These are phyloP conservation scores for Rubia tinctorum DNA, from an alignment of 305 asterid species.

Conservation along the genomic window DNA sequence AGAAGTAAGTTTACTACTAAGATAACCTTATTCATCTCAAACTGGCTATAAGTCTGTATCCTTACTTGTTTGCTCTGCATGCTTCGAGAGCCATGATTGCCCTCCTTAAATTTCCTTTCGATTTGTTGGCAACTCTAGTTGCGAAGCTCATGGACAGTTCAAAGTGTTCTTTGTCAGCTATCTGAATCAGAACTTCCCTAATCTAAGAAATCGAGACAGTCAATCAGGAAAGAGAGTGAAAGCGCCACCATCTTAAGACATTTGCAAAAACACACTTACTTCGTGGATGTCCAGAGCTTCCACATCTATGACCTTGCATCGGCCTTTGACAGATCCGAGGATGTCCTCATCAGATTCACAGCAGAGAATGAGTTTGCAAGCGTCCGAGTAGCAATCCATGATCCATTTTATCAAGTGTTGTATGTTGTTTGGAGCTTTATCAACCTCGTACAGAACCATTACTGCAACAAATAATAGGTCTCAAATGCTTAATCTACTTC, in stretches of 20 bases:
- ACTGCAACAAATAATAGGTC: constrained; percentile 35
- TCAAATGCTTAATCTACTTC: background rate
- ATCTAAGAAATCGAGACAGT: constrained; percentile 32
- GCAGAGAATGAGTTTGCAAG: constrained; percentile 71
- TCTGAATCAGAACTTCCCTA: constrained; percentile 74
- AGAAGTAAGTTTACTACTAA: constrained; percentile 6
- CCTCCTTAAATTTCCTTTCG: constrained; percentile 70
- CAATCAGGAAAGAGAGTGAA: constrained; percentile 5
- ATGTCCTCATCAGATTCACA: constrained; percentile 70
- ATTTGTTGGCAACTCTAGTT: constrained; percentile 67
- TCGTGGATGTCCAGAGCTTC: constrained; percentile 67
- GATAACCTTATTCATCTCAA: constrained; percentile 11
- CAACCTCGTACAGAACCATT: constrained; percentile 69
- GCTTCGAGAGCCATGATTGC: constrained; percentile 96
- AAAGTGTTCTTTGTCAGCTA: constrained; percentile 66
- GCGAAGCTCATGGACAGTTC: constrained; percentile 74
- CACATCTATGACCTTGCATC: constrained; percentile 55
- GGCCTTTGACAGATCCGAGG: constrained; percentile 61
- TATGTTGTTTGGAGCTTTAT: constrained; percentile 70
- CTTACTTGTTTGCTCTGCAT: constrained; percentile 86
- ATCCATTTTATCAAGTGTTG: constrained; percentile 85
- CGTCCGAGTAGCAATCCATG: constrained; percentile 82
- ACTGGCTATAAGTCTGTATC: background rate
- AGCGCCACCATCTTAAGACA: background rate
- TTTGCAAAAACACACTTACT: constrained; percentile 34